phyloP scores from a whole-genome alignment of 306 rosid genomes.

The Cercis canadensis region DNA sequence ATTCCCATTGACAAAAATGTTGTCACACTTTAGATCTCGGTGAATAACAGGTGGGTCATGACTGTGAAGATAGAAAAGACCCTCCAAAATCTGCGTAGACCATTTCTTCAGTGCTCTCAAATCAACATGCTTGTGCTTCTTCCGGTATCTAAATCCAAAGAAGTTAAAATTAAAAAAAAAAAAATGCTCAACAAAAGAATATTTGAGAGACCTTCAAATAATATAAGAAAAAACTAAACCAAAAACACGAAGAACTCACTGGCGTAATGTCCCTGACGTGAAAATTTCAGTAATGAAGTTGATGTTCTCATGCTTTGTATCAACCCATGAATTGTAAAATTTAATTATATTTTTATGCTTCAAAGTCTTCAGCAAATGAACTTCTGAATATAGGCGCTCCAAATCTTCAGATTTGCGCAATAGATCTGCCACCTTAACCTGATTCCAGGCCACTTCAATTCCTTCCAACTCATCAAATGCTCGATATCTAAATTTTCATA shows the following conservation, averaged over 20 bases:
- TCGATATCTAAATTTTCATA: constrained; percentile 72
- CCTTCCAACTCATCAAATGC: constrained; percentile 98
- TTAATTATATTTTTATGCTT: constrained; percentile 95
- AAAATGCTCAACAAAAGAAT: not conserved
- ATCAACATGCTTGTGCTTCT: constrained; percentile 95
- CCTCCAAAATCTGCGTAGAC: constrained; percentile 98
- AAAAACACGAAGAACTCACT: constrained; percentile 56
- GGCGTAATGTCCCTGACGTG: constrained; percentile 91
- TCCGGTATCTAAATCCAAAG: constrained; percentile 69
- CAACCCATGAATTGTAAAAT: constrained; percentile 90
- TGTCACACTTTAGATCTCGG: constrained; percentile 98
- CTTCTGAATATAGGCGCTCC: constrained; percentile 93
- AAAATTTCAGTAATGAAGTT: constrained; percentile 96
- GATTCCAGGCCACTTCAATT: constrained; percentile 99
- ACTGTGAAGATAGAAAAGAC: constrained; percentile 92
- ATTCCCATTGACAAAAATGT: constrained; percentile 95
- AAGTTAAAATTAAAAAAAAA: constrained; percentile 16
- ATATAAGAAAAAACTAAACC: not conserved
- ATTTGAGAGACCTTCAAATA: not conserved
- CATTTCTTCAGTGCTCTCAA: constrained; percentile 97
- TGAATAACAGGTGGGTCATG: constrained; percentile 94
- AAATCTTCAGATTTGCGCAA: constrained; percentile 79
- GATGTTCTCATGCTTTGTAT: constrained; percentile 72
- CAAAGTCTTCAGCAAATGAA: constrained; percentile 91
- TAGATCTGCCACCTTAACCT: constrained; percentile 87